Evolutionary conservation across 2,329 filamentous ascomycete species (phyloP).

Genomic region (Nigrograna mackinnonii): DNA sequence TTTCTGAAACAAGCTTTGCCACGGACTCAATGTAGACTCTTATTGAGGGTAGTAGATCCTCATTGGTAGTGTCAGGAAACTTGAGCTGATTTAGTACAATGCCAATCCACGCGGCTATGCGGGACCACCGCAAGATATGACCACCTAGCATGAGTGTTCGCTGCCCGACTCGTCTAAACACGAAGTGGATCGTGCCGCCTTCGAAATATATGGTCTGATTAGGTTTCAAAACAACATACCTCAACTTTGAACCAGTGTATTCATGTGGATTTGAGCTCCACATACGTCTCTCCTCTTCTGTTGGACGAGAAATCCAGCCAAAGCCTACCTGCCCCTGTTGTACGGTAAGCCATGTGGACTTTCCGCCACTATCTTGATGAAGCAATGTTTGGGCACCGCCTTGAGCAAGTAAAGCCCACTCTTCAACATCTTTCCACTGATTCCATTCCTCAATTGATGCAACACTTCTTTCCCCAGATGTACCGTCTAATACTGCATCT

Average conservation of each 20-base stretch:
- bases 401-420: slow-evolving; percentile 16
- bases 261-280: slow-evolving; percentile 10
- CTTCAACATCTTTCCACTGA: slow-evolving; percentile 14
- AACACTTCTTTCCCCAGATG: slow-evolving; percentile 12
- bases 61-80: slow-evolving; percentile 14
- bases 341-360: slow-evolving; percentile 15
- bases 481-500: slow-evolving; percentile 4
- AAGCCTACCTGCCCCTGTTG: slow-evolving; percentile 14
- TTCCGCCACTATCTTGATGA: slow-evolving; percentile 15
- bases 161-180: slow-evolving; percentile 12
- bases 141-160: slow-evolving; percentile 14
- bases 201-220: slow-evolving; percentile 16
- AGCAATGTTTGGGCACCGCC: slow-evolving; percentile 14
- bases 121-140: slow-evolving; percentile 14
- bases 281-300: slow-evolving; percentile 8
- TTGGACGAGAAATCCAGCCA: slow-evolving; percentile 12
- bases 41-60: slow-evolving; percentile 9
- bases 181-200: slow-evolving; percentile 16
- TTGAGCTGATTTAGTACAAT: slow-evolving; percentile 14
- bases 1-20: slow-evolving; percentile 11
- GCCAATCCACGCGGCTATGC: slow-evolving; percentile 12
- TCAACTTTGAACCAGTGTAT: slow-evolving; percentile 10
- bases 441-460: slow-evolving; percentile 11
- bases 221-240: slow-evolving; percentile 14
- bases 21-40: slow-evolving; percentile 13